Percentiles rank a stretch among this genome's conserved stretches.
These are phyloP conservation scores for Diaporthe destruens DNA, from an alignment of 2,329 filamentous ascomycete genomes.

Conservation along the genomic window DNA sequence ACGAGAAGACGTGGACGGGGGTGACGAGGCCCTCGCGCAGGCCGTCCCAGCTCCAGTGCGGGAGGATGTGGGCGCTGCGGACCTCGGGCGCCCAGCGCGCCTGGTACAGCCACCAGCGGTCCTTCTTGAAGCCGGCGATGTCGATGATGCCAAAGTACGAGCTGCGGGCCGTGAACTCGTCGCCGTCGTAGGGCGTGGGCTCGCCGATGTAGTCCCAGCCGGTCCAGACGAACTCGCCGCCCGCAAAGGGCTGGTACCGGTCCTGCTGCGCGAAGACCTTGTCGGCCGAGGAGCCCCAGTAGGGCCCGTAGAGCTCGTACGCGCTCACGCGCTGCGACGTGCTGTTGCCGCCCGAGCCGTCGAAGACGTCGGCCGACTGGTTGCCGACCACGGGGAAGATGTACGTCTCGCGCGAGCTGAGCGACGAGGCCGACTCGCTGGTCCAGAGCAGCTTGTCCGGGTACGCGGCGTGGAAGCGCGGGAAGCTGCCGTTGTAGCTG, in stretches of 20 bases:
- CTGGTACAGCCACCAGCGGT: conserved; percentile 68
- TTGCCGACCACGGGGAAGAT: conserved; percentile 62
- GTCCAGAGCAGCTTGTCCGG: conserved; percentile 61
- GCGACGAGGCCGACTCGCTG: conserved; percentile 57
- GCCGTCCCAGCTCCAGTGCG: conserved; percentile 67
- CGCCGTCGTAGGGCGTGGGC: conserved; percentile 60
- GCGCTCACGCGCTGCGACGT: conserved; percentile 56
- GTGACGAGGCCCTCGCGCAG: conserved; percentile 60
- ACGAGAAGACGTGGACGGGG: conserved; percentile 66
- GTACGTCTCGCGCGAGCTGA: conserved; percentile 65
- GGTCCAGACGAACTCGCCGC: conserved; percentile 66
- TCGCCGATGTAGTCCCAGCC: conserved; percentile 65
- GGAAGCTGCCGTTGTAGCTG: conserved; percentile 51
- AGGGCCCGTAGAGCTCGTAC: conserved; percentile 64
- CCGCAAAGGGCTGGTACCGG: conserved; percentile 58
- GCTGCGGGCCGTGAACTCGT: conserved; percentile 53
- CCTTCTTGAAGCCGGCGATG: conserved; percentile 68
- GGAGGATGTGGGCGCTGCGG: conserved; percentile 64
- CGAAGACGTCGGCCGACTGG: conserved; percentile 53
- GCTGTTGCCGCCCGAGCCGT: conserved; percentile 55
- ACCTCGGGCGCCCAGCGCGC: conserved; percentile 65
- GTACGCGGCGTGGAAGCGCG: conserved; percentile 57
- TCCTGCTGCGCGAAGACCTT: conserved; percentile 66
- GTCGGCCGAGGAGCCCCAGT: conserved; percentile 63
- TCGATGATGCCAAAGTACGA: conserved; percentile 70